A percentile compares a stretch with the other conserved stretches of the same genome.
These are phyloP conservation scores for Aspergillus aculeatinus DNA, from an alignment of 2,329 filamentous ascomycete genomes.

Conservation along the genomic window DNA sequence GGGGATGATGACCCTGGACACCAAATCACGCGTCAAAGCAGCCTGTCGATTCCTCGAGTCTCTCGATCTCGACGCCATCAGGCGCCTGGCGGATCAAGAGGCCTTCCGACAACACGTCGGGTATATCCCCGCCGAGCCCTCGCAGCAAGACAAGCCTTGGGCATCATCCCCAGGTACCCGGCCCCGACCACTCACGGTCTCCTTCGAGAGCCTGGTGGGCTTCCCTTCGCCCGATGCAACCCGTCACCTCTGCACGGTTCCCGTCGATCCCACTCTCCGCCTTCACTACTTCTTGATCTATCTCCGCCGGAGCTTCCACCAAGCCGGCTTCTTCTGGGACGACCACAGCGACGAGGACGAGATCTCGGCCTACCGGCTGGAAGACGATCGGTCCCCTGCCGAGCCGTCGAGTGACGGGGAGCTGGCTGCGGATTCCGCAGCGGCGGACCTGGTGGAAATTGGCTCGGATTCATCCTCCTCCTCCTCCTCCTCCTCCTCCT, in stretches of 20 bases:
- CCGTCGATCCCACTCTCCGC: slow-evolving; percentile 40
- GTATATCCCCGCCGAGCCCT: too few species aligned
- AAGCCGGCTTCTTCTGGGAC: slow-evolving; percentile 46
- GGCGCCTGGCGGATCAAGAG: slow-evolving; percentile 34
- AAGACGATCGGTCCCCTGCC: neutral
- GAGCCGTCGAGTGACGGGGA: neutral
- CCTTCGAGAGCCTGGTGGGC: slow-evolving; percentile 44
- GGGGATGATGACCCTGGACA: slow-evolving; percentile 75
- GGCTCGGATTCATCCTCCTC: too few species aligned
- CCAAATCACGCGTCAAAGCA: slow-evolving; percentile 48
- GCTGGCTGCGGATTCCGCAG: neutral
- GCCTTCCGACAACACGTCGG: slow-evolving; percentile 10
- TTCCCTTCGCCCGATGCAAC: slow-evolving; percentile 37
- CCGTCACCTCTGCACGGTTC: slow-evolving; percentile 43
- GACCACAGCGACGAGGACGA: slow-evolving; percentile 22
- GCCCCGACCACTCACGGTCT: slow-evolving; percentile 38
- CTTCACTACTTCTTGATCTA: slow-evolving; percentile 44
- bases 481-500: too few species aligned
- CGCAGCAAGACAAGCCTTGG: neutral
- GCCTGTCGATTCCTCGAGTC: slow-evolving; percentile 48
- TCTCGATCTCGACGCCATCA: slow-evolving; percentile 45
- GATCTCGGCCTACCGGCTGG: too few species aligned
- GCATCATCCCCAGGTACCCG: too few species aligned
- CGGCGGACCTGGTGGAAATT: too few species aligned
- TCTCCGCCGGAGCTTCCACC: slow-evolving; percentile 43